Evolutionary conservation across 805 yeast genomes (phyloP), one percentile per base, ranked within the genome.

Genomic region (Teunomyces tritomae): DNA sequence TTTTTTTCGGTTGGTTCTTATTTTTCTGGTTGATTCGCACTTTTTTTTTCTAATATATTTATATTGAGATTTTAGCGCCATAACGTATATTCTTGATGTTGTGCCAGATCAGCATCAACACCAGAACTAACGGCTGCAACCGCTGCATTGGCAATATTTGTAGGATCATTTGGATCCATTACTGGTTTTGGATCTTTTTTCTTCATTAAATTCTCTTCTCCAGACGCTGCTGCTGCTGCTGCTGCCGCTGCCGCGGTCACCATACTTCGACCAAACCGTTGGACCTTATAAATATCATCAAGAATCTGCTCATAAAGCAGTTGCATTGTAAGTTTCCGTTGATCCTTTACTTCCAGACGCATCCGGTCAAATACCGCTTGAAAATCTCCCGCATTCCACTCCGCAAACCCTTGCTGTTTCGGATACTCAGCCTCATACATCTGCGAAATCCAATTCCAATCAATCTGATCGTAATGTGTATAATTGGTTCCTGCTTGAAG

Each of bases 371-470:
- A 86, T 39, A 83, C 82, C 11, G 75, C 71, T 50, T 76, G 74
- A 51, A 86, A 74, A 63, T 87, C 94, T 1, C 74, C 58, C 1
- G 84, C 83, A 2, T 76, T 70, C 88, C 89, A 85, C 71, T 45
- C 37, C 27, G 28, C 34, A 16, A 14, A 29, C 8, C 34, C 43
- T 10, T 40, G 26, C n/a, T 17, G 14, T 14, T 28, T 28, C 7
- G 43, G 34, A 46, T 47, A 41, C 39, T 50, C 49, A 36, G 51
- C 44, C 17, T 50, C 42, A 49, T 62, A 65, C 44, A 61, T 46
- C 40, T 59, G 28, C 6, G 9, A 16, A 3, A 71, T 46, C 44
- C 61, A 62, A 28, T 61, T 58, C 77, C 77, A 73, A 51, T 71
- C 68, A 8, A 73, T 58, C 8, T 56, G 50, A 28, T 65, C 69